phyloP scores from a whole-genome alignment of 1,284 basidiomycete genomes.

The Puccinia novopanici region DNA sequence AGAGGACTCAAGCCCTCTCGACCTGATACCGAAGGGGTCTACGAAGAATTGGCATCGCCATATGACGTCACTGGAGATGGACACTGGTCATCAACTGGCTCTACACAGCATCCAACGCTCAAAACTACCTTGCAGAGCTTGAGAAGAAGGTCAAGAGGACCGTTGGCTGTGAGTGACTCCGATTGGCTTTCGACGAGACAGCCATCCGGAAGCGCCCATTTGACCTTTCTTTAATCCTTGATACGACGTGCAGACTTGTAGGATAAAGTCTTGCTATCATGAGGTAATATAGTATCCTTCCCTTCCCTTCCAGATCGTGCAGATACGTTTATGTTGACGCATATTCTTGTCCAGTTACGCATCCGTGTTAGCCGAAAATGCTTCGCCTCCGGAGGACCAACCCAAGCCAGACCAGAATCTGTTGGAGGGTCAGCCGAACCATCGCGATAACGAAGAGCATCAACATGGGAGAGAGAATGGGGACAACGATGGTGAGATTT shows the following conservation, averaged over 20 bases:
- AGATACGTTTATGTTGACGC: slow-evolving; percentile 1
- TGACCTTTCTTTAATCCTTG: background rate
- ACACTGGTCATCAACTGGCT: too few relatives aligned
- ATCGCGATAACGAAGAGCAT: background rate
- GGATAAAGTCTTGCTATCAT: background rate
- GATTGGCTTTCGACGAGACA: too few relatives aligned
- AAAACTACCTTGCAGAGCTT: too few relatives aligned
- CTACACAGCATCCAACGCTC: too few relatives aligned
- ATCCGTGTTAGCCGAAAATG: slow-evolving; percentile 66
- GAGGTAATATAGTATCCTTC: background rate
- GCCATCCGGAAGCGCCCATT: too few relatives aligned
- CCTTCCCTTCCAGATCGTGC: background rate
- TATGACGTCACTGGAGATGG: too few relatives aligned
- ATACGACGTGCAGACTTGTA: background rate
- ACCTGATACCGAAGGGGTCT: too few relatives aligned
- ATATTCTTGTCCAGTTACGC: slow-evolving; percentile 63
- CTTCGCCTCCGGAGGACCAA: slow-evolving; percentile 62
- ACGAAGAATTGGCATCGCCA: too few relatives aligned
- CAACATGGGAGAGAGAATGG: background rate
- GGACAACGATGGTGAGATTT: background rate
- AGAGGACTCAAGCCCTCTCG: too few relatives aligned
- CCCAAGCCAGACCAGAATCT: slow-evolving; percentile 68
- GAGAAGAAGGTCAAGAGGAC: too few relatives aligned
- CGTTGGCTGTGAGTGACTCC: too few relatives aligned
- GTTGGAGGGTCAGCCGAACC: slow-evolving; percentile 63